Conservation (phyloP, 2,329 filamentous ascomycete species). For the Aschersonia sp. region DNA sequence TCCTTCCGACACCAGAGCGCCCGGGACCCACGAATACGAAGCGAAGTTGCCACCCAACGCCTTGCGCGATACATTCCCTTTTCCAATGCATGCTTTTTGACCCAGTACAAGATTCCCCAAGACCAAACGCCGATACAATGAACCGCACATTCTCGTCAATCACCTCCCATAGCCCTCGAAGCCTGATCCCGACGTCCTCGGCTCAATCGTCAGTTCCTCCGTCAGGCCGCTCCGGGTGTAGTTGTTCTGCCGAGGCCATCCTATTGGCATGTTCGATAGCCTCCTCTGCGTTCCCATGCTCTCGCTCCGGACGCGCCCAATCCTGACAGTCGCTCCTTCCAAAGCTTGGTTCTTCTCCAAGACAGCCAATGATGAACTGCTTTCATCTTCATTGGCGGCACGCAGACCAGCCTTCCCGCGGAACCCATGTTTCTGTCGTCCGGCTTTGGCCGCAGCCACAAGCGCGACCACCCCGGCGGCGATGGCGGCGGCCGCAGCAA, state of each 20-base stretch:
- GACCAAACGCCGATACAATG: neutral
- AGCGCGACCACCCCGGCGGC: conserved; percentile 10
- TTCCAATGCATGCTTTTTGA: neutral
- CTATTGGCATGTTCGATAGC: conserved; percentile 20
- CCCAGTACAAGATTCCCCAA: neutral
- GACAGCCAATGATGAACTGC: conserved; percentile 8
- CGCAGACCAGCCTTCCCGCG: conserved; percentile 9
- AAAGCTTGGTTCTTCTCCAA: conserved; percentile 7
- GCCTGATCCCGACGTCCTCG: neutral
- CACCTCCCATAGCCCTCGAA: neutral
- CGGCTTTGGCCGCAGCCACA: neutral
- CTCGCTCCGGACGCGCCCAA: conserved; percentile 9
- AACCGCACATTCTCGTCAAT: neutral
- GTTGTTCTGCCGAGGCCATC: conserved; percentile 15
- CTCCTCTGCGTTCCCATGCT: conserved; percentile 9
- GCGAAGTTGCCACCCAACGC: too few species aligned
- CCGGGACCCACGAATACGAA: too few species aligned
- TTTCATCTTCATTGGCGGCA: conserved; percentile 6
- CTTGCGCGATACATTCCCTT: too few species aligned
- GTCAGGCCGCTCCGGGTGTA: neutral
- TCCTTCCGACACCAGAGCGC: too few species aligned
- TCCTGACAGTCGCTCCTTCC: conserved; percentile 5
- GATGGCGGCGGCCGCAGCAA: conserved; percentile 9
- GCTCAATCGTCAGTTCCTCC: conserved; percentile 1
- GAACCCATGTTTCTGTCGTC: neutral